Percentiles rank a stretch among this genome's conserved stretches.
Conservation (phyloP, 2,329 filamentous ascomycete species). For the Trichoderma simmonsii region DNA sequence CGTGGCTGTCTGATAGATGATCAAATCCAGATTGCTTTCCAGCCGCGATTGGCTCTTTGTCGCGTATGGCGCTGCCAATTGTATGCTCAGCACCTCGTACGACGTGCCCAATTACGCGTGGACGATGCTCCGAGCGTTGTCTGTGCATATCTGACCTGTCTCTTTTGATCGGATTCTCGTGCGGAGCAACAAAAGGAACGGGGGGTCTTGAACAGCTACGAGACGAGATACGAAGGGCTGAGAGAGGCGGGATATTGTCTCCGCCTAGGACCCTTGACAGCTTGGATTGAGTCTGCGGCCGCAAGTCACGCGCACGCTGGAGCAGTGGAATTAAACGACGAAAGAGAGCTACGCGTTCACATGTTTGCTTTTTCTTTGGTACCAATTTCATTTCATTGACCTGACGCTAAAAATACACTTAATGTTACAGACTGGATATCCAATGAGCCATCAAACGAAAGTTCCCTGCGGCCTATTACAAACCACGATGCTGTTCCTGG, state of each 20-base stretch:
- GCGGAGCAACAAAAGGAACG: neutral
- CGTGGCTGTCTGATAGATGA: conserved; percentile 12
- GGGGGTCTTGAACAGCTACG: neutral
- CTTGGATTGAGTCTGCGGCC: neutral
- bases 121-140: neutral
- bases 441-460: neutral
- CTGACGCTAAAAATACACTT: conserved; percentile 11
- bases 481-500: conserved; percentile 47
- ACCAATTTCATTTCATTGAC: conserved; percentile 8
- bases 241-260: neutral
- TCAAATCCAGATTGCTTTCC: neutral
- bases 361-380: neutral
- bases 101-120: neutral
- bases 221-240: neutral
- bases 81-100: neutral
- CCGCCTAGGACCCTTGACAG: neutral
- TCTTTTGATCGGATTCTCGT: neutral
- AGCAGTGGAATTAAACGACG: neutral
- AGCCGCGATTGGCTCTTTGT: neutral
- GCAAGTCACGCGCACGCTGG: neutral
- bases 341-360: neutral
- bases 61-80: neutral
- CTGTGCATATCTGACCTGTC: neutral
- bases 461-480: conserved; percentile 32
- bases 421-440: neutral